Conservation (phyloP, 2,329 filamentous ascomycete species). For the Xylariaceae sp. region DNA sequence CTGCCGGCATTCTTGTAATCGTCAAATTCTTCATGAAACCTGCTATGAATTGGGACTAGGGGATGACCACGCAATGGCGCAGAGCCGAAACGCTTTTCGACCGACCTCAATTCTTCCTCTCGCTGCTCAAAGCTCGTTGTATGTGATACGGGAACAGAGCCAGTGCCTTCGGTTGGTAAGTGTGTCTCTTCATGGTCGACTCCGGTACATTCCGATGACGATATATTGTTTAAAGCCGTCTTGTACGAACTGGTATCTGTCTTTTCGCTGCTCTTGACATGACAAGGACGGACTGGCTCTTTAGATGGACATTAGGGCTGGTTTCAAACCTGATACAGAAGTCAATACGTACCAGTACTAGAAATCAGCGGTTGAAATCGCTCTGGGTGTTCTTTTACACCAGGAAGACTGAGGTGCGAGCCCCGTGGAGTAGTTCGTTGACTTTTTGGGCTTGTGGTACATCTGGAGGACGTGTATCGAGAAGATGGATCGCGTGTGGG, state of each 20-base stretch:
- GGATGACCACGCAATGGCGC: slow-evolving; percentile 31
- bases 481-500: slow-evolving; percentile 20
- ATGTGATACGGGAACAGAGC: slow-evolving; percentile 31
- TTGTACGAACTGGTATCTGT: slow-evolving; percentile 30
- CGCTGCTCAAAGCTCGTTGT: slow-evolving; percentile 38
- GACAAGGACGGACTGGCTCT: slow-evolving; percentile 20
- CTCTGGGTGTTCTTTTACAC: slow-evolving; percentile 15
- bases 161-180: slow-evolving; percentile 14
- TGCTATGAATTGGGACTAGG: slow-evolving; percentile 33
- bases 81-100: slow-evolving; percentile 42
- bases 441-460: slow-evolving; percentile 25
- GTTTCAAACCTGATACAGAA: too few species aligned
- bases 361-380: slow-evolving; percentile 9
- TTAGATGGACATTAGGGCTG: not conserved
- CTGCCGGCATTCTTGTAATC: slow-evolving; percentile 13
- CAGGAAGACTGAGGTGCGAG: slow-evolving; percentile 18
- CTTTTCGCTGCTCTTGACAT: slow-evolving; percentile 19
- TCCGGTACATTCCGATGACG: slow-evolving; percentile 14
- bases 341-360: slow-evolving; percentile 20
- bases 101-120: slow-evolving; percentile 38
- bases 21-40: slow-evolving; percentile 42
- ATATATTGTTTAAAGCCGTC: slow-evolving; percentile 24
- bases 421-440: slow-evolving; percentile 20
- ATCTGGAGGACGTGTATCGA: slow-evolving; percentile 27
- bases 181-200: slow-evolving; percentile 7